Evolutionary conservation across 2,329 filamentous ascomycete genomes (phyloP).

Genomic region (Ophiostoma sp.): DNA sequence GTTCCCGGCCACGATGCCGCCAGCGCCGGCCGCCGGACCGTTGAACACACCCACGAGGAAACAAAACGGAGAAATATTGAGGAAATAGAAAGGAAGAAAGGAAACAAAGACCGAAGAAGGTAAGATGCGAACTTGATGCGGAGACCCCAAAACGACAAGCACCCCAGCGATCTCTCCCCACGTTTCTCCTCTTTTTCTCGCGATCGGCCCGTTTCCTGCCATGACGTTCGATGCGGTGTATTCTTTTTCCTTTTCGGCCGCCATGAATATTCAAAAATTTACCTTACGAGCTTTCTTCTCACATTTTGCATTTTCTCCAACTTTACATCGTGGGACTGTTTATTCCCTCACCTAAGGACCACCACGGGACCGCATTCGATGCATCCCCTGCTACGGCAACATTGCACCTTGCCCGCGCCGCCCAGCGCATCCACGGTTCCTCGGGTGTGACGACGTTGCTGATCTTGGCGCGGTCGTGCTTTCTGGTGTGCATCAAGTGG

Average conservation of each 20-base stretch:
- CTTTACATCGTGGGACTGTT: not conserved
- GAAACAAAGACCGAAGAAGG: too few species aligned
- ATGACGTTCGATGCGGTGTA: slow-evolving; percentile 1
- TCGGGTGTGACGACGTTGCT: slow-evolving; percentile 1
- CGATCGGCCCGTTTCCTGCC: slow-evolving; percentile 19
- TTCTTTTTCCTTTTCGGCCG: not conserved
- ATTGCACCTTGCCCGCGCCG: slow-evolving; percentile 1
- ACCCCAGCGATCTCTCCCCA: slow-evolving; percentile 11
- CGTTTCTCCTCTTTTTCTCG: slow-evolving; percentile 15
- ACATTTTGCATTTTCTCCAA: not conserved
- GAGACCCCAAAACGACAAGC: not conserved
- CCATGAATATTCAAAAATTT: not conserved
- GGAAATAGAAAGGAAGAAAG: too few species aligned
- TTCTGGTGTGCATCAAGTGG: not conserved
- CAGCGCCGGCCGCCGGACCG: not conserved
- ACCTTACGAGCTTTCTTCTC: not conserved
- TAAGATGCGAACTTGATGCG: not conserved
- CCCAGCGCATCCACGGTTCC: not conserved
- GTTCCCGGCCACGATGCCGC: not conserved
- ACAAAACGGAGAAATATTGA: not conserved
- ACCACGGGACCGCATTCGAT: not conserved
- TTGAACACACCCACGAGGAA: not conserved
- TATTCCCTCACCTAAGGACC: not conserved
- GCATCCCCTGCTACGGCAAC: not conserved
- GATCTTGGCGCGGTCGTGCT: not conserved